Percentiles rank a stretch among this genome's conserved stretches.
These are phyloP conservation scores for Apodospora peruviana DNA, from an alignment of 495 filamentous ascomycete genomes.

Conservation along the genomic window DNA sequence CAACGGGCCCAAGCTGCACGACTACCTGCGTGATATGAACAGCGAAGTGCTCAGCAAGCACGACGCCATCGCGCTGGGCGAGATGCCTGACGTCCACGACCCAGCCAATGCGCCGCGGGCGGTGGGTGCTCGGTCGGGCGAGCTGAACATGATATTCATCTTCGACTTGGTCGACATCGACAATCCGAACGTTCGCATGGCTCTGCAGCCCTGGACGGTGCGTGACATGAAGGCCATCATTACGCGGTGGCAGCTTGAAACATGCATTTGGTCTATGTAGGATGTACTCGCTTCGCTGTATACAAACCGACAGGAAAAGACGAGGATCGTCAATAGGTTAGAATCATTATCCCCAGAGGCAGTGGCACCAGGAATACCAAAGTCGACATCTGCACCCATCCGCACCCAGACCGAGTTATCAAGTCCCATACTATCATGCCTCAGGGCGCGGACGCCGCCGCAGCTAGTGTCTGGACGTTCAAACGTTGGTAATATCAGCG, in stretches of 20 bases:
- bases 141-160: constrained; percentile 29
- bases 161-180: neutral
- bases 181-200: neutral
- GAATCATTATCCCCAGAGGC: no score
- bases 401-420: no score
- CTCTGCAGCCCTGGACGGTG: neutral
- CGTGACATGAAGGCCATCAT: neutral
- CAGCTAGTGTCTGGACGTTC: no score
- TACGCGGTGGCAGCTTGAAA: neutral
- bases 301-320: no score
- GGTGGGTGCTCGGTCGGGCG: constrained; percentile 46
- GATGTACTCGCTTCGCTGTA: no score
- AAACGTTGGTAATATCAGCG: no score
- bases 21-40: constrained; percentile 54
- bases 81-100: constrained; percentile 55
- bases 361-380: no score
- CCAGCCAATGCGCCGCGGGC: constrained; percentile 47
- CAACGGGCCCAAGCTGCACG: constrained; percentile 35
- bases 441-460: no score
- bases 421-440: no score
- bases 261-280: no score
- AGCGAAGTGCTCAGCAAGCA: constrained; percentile 35
- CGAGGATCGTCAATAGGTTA: no score
- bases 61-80: constrained; percentile 59
- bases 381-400: no score